A percentile compares a stretch with the other conserved stretches of the same genome.
These are phyloP conservation scores for Capillidium heterosporum DNA, from an alignment of 371 early-diverging fungal species.

Conservation along the genomic window DNA sequence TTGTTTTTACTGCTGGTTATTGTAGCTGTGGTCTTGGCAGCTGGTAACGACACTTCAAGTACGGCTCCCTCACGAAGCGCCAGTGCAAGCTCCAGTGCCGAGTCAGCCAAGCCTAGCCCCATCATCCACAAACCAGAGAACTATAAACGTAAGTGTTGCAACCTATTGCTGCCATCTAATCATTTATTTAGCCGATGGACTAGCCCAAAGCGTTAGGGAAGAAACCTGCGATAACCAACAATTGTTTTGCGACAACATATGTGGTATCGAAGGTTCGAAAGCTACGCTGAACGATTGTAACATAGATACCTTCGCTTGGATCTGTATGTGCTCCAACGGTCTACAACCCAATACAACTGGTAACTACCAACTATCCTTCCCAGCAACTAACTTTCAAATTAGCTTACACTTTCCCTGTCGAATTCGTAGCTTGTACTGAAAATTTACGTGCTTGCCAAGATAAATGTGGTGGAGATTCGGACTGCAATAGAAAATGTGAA, in stretches of 20 bases:
- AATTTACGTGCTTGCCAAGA: background rate
- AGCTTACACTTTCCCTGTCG: conserved; percentile 2
- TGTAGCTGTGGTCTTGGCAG: too few relatives aligned
- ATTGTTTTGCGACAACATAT: background rate
- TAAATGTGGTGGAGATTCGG: background rate
- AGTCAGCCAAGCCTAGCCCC: too few relatives aligned
- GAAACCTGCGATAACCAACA: background rate
- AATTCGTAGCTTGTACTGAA: background rate
- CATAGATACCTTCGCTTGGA: background rate
- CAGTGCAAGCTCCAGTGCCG: too few relatives aligned
- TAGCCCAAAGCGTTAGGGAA: background rate
- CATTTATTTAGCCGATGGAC: background rate
- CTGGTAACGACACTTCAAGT: too few relatives aligned
- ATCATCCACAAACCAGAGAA: too few relatives aligned
- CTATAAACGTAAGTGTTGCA: too few relatives aligned
- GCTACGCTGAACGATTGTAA: background rate
- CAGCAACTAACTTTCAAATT: background rate
- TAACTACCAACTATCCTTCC: background rate
- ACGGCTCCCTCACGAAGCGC: too few relatives aligned
- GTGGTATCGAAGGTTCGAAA: background rate
- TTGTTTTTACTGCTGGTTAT: too few relatives aligned
- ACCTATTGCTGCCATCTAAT: too few relatives aligned
- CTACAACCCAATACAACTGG: background rate
- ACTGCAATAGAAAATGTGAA: background rate
- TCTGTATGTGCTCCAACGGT: background rate